Percentiles rank a stretch among this genome's conserved stretches.
Conservation (phyloP, 345 rosid genomes). For the Raphanus raphanistrum region DNA sequence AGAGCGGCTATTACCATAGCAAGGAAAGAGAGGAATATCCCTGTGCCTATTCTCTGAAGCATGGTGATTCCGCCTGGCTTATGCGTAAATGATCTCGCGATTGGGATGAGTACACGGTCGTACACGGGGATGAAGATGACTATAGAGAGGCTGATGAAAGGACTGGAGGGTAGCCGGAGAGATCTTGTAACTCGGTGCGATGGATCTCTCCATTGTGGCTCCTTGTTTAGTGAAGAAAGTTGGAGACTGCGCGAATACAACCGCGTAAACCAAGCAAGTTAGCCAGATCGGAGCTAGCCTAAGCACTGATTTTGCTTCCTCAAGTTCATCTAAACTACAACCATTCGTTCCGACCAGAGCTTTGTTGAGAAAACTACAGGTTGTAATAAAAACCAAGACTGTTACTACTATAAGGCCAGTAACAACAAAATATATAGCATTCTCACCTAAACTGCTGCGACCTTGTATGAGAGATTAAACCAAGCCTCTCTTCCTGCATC, state of each 20-base stretch:
- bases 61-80: conserved; percentile 59
- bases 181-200: conserved; percentile 36
- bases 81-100: conserved; percentile 46
- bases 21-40: conserved; percentile 47
- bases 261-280: conserved; percentile 49
- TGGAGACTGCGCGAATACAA: conserved; percentile 52
- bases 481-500: conserved; percentile 42
- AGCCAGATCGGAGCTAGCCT: conserved; percentile 63
- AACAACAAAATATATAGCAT: neutral
- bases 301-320: conserved; percentile 59
- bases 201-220: conserved; percentile 57
- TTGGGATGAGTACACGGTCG: conserved; percentile 53
- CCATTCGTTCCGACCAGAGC: conserved; percentile 48
- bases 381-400: conserved; percentile 4
- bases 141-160: conserved; percentile 46
- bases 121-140: conserved; percentile 50
- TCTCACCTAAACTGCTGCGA: conserved; percentile 53
- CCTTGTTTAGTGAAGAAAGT: conserved; percentile 74
- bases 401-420: neutral
- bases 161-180: conserved; percentile 60
- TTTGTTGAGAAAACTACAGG: conserved; percentile 52
- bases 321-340: conserved; percentile 50
- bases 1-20: conserved; percentile 53
- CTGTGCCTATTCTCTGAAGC: conserved; percentile 73
- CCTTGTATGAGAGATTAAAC: conserved; percentile 34